phyloP scores from a whole-genome alignment of 495 filamentous ascomycete genomes.

The Geoglossum glabrum region DNA sequence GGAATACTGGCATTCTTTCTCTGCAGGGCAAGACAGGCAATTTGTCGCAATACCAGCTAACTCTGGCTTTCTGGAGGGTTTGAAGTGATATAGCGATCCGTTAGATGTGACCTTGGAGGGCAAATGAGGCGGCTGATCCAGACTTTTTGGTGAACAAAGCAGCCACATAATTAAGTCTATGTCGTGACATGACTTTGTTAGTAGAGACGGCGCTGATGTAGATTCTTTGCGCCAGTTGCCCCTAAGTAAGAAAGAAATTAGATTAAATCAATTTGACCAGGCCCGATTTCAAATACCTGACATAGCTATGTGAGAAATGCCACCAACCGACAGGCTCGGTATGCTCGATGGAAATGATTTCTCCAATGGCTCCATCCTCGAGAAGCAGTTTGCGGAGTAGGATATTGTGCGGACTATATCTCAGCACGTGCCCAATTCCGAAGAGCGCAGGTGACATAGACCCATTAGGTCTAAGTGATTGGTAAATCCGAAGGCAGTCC shows the following conservation, averaged over 20 bases:
- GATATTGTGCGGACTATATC: slow-evolving; percentile 57
- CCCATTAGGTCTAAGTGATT: slow-evolving; percentile 23
- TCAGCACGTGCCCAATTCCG: slow-evolving; percentile 42
- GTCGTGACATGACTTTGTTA: slow-evolving; percentile 91
- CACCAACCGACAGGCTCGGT: slow-evolving; percentile 90
- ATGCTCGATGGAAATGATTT: slow-evolving; percentile 69
- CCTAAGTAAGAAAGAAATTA: slow-evolving; percentile 16
- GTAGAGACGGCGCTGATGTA: slow-evolving; percentile 48
- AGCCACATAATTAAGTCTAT: slow-evolving; percentile 87
- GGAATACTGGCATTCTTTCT: slow-evolving; percentile 58
- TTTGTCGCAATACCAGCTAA: slow-evolving; percentile 63
- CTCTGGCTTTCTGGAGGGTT: slow-evolving; percentile 46
- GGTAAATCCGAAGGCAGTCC: slow-evolving; percentile 58
- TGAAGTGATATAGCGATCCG: slow-evolving; percentile 58
- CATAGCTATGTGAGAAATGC: slow-evolving; percentile 90
- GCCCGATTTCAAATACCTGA: slow-evolving; percentile 33
- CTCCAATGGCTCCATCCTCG: slow-evolving; percentile 57
- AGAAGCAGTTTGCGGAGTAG: slow-evolving; percentile 58
- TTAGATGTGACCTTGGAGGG: slow-evolving; percentile 51
- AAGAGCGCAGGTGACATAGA: slow-evolving; percentile 31
- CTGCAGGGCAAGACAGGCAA: slow-evolving; percentile 60
- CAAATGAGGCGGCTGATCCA: slow-evolving; percentile 36
- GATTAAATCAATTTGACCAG: neutral
- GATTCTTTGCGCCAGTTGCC: slow-evolving; percentile 84
- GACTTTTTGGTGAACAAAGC: slow-evolving; percentile 33